These are phyloP conservation scores for Aspergillus cavernicola DNA, from an alignment of 495 filamentous ascomycete genomes.

Conservation along the genomic window DNA sequence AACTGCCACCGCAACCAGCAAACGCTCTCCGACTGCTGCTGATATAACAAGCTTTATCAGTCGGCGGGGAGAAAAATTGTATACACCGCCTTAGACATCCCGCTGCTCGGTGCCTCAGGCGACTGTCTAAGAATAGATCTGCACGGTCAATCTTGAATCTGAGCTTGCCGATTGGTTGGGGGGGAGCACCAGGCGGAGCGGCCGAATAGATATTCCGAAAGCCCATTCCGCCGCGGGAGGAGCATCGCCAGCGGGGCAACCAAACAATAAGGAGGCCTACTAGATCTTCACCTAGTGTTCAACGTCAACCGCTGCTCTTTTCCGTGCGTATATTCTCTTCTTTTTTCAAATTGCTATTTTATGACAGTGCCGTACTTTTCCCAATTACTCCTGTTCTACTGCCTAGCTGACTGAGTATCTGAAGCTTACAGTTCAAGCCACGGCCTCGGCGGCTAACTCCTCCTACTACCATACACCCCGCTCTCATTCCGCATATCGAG, in stretches of 20 bases:
- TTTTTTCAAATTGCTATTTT: neutral
- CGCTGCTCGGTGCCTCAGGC: slow-evolving; percentile 4
- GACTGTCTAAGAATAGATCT: slow-evolving; percentile 2
- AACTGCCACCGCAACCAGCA: neutral
- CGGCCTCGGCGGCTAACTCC: neutral
- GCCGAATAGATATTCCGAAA: slow-evolving; percentile 14
- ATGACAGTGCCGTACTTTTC: neutral
- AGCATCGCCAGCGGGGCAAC: slow-evolving; percentile 16
- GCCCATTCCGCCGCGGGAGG: slow-evolving; percentile 8
- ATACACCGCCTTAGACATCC: slow-evolving; percentile 13
- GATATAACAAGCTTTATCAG: slow-evolving; percentile 17
- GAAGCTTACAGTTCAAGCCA: neutral
- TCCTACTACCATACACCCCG: neutral
- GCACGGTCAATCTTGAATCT: no score
- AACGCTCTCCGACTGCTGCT: neutral
- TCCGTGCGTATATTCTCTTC: neutral
- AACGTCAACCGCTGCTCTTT: neutral
- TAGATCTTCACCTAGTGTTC: neutral
- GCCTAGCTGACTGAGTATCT: no score
- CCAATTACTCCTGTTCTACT: no score
- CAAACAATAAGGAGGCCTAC: slow-evolving; percentile 13
- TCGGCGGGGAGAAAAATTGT: slow-evolving; percentile 13
- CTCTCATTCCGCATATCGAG: neutral
- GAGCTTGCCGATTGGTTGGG: slow-evolving; percentile 19
- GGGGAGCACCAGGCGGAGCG: slow-evolving; percentile 10